Percentiles rank a stretch among this genome's conserved stretches.
These are phyloP conservation scores for Daldinia eschscholtzii DNA, from an alignment of 2,329 filamentous ascomycete genomes.

Conservation along the genomic window DNA sequence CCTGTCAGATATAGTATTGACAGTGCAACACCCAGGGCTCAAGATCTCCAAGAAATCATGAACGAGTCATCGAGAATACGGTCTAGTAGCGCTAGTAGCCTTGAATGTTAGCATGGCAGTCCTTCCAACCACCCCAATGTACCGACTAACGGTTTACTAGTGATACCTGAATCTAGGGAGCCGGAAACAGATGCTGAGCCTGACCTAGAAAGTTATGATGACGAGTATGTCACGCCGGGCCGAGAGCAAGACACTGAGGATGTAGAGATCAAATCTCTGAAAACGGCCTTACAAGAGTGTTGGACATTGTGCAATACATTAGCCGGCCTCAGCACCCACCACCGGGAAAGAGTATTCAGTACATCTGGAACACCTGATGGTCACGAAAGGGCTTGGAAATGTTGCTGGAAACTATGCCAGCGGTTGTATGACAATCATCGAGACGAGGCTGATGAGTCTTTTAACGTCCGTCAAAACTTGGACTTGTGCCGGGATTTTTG, in stretches of 20 bases:
- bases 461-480: constrained; percentile 78
- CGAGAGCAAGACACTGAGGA: constrained; percentile 58
- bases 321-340: constrained; percentile 84
- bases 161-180: constrained; percentile 64
- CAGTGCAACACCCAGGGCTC: constrained; percentile 82
- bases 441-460: constrained; percentile 75
- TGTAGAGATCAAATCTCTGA: constrained; percentile 75
- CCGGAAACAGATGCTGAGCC: constrained; percentile 65
- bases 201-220: constrained; percentile 68
- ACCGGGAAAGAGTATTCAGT: constrained; percentile 83
- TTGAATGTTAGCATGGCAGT: constrained; percentile 76
- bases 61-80: constrained; percentile 67
- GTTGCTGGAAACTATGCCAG: constrained; percentile 93
- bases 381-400: constrained; percentile 91
- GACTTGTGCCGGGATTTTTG: constrained; percentile 94
- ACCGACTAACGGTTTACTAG: constrained; percentile 55
- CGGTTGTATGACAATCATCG: constrained; percentile 82
- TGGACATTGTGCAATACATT: constrained; percentile 96
- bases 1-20: constrained; percentile 75
- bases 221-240: constrained; percentile 59
- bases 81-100: constrained; percentile 77
- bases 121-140: background rate
- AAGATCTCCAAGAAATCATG: constrained; percentile 81
- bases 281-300: constrained; percentile 84
- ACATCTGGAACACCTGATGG: constrained; percentile 79